A percentile compares a stretch with the other conserved stretches of the same genome.
phyloP scores from a whole-genome alignment of 75 land plant species.

The Pinus tabuliformis region DNA sequence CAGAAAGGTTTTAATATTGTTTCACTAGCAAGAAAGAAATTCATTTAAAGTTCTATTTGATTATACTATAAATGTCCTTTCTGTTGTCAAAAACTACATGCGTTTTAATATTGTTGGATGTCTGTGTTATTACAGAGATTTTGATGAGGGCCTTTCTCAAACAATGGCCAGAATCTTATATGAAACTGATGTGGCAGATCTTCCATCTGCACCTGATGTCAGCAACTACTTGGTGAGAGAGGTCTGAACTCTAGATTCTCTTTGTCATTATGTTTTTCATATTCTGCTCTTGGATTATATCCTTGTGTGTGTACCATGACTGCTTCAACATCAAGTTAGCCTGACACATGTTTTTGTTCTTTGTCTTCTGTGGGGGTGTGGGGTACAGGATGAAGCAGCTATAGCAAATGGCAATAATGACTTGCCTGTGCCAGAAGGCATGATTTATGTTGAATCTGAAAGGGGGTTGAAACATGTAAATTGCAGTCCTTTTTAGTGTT shows the following conservation, averaged over 20 bases:
- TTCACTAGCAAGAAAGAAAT: neutral
- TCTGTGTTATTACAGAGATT: conserved; percentile 49
- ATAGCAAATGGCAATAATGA: conserved; percentile 51
- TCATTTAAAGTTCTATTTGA: neutral
- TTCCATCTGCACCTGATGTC: conserved; percentile 82
- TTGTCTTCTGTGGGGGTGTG: neutral
- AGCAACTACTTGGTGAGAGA: conserved; percentile 76
- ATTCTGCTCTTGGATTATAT: neutral
- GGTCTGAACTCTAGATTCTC: conserved; percentile 30
- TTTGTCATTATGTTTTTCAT: neutral
- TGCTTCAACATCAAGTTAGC: neutral
- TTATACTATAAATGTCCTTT: neutral
- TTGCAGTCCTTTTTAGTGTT: neutral
- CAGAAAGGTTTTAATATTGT: neutral
- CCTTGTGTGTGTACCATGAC: neutral
- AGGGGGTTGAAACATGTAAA: conserved; percentile 32
- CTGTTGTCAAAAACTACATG: neutral
- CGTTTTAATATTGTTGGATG: neutral
- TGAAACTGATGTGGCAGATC: conserved; percentile 58
- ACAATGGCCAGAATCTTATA: conserved; percentile 49
- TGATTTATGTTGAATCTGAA: conserved; percentile 69
- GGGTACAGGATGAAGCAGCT: conserved; percentile 52
- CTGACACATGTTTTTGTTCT: neutral
- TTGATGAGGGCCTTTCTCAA: conserved; percentile 77
- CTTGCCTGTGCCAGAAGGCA: conserved; percentile 49